Percentiles rank a stretch among this genome's conserved stretches.
Evolutionary conservation across 176 grass and related monocot species (phyloP).

Genomic region (Lolium perenne): DNA sequence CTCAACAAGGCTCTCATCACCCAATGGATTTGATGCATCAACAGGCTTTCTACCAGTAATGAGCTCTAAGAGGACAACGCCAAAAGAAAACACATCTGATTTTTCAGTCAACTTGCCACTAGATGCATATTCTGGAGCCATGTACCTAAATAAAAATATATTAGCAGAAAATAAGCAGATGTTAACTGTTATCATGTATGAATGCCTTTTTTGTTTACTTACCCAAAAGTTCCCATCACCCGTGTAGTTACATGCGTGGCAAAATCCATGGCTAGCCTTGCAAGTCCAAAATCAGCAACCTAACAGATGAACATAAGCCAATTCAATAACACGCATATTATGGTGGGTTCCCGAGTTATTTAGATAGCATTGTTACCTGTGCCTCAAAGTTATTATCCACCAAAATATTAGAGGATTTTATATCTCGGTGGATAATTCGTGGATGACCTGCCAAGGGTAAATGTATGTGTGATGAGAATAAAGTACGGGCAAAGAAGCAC

Average conservation of each 20-base stretch:
- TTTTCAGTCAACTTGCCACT: slow-evolving; percentile 94
- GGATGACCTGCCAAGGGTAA: slow-evolving; percentile 72
- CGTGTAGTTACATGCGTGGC: slow-evolving; percentile 91
- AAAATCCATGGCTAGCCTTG: slow-evolving; percentile 89
- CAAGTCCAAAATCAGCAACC: slow-evolving; percentile 97
- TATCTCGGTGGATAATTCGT: slow-evolving; percentile 95
- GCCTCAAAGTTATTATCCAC: slow-evolving; percentile 91
- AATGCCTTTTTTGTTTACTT: slow-evolving; percentile 47
- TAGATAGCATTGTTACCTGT: slow-evolving; percentile 53
- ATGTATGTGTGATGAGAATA: slow-evolving; percentile 16
- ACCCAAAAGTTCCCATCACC: slow-evolving; percentile 99
- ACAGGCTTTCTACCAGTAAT: slow-evolving; percentile 91
- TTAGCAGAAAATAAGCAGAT: slow-evolving; percentile 19
- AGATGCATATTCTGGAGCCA: slow-evolving; percentile 96
- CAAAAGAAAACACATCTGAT: slow-evolving; percentile 98
- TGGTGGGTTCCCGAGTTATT: slow-evolving; percentile 9
- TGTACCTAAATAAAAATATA: slow-evolving; percentile 58
- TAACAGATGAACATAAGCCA: slow-evolving; percentile 30
- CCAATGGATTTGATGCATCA: slow-evolving; percentile 78
- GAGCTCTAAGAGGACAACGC: slow-evolving; percentile 95
- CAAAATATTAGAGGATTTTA: slow-evolving; percentile 99
- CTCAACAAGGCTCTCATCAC: slow-evolving; percentile 96
- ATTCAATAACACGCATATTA: slow-evolving; percentile 15
- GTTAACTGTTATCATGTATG: no score
- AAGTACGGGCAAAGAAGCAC: slow-evolving; percentile 6